Evolutionary conservation across 306 rosid species (phyloP).

Genomic region (Dalbergia cultrata): DNA sequence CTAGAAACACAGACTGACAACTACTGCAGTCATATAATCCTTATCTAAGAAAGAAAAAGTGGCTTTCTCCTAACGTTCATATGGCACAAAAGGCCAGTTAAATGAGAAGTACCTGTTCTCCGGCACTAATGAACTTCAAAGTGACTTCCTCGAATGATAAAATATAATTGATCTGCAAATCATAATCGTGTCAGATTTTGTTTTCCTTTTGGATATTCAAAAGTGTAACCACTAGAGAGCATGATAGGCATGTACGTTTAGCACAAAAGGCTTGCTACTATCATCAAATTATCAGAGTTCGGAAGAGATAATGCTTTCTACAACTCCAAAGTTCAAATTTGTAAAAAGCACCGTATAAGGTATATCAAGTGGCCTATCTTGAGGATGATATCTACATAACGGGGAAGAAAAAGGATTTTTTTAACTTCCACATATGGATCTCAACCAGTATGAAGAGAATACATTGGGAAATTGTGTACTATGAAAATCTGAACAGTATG

Average conservation of each 20-base stretch:
- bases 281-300: slow-evolving; percentile 23
- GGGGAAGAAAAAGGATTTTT: slow-evolving; percentile 1
- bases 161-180: slow-evolving; percentile 88
- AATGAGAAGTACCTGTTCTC: slow-evolving; percentile 81
- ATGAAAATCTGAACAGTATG: neutral
- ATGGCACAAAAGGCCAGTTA: slow-evolving; percentile 30
- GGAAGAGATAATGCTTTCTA: neutral
- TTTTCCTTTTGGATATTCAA: slow-evolving; percentile 23
- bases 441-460: slow-evolving; percentile 17
- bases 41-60: slow-evolving; percentile 30
- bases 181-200: slow-evolving; percentile 44
- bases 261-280: slow-evolving; percentile 17
- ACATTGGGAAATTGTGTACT: neutral
- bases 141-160: slow-evolving; percentile 94
- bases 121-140: slow-evolving; percentile 81
- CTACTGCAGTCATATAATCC: slow-evolving; percentile 15
- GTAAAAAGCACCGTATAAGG: slow-evolving; percentile 14
- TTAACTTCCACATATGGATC: neutral
- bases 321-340: slow-evolving; percentile 23
- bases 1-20: slow-evolving; percentile 11
- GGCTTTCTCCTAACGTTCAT: slow-evolving; percentile 15
- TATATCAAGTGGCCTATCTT: slow-evolving; percentile 24
- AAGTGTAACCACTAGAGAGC: slow-evolving; percentile 38
- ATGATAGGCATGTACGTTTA: slow-evolving; percentile 15
- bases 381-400: neutral